Evolutionary conservation across 495 filamentous ascomycete species (phyloP), one percentile per base, ranked within the genome.

Genomic region (Talaromyces nanjingensis): DNA sequence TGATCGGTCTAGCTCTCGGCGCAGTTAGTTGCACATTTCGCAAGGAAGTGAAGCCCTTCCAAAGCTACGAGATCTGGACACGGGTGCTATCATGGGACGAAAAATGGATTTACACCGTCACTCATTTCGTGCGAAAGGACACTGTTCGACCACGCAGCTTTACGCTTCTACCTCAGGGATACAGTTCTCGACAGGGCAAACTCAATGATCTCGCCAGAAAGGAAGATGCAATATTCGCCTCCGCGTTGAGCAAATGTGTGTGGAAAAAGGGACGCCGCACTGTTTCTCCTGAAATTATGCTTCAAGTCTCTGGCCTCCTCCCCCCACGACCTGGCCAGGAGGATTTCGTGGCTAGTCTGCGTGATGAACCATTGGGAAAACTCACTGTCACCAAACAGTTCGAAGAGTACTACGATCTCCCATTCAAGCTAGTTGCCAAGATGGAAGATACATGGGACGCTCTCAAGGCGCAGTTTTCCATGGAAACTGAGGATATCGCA

Each of bases 221-320:
- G 27, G 60, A 62, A 62, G 60, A 62, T n/a, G 63, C 76, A 29
- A 80, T 92, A 33, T 85, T 85, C 64, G 90, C 90, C 11, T 87
- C 84, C 3, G 85, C 83, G 6, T 69, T 92, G n/a, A 84, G 83
- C 59, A 89, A 90, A 73, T 92, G 90, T 68, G 89, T 91, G 3
- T 87, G 88, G 69, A 92, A 92, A 76, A 77, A 86, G 63, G 90
- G 89, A 0, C 75, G 91, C n/a, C 76, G 89, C 59, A 94, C 91
- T 5, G 81, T 93, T 5, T 84, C 89, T 60, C 89, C 91, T 1
- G 88, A 90, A 66, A 72, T 86, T 25, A 77, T 89, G 14, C 77
- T 93, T 5, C 72, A 78, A 49, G 82, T 85, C 49, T 83, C 80
- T 16, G 79, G 80, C 2, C 65, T 93, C 68, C 75, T 93, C 22